Evolutionary conservation across 1,139 yeast genomes (phyloP), one percentile per base, ranked within the genome.

Genomic region (Arxiozyma bovina): DNA sequence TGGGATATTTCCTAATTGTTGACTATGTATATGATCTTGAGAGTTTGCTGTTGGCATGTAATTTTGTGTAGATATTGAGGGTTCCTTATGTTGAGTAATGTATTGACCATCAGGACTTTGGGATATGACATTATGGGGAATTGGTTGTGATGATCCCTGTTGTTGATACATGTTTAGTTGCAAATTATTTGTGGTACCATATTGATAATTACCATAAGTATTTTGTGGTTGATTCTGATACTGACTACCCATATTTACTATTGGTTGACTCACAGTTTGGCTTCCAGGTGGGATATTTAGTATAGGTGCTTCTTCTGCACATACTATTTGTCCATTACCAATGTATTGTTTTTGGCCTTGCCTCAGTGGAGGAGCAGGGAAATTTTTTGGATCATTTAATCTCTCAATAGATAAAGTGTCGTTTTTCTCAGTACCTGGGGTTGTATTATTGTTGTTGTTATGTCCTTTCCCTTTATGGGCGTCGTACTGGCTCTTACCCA

Each of bases 331-430:
- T 45, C 61, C 58, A 45, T 62, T 61, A 42, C 66, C 63, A 8
- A 61, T 62, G 49, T 69, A 64, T 52, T 67, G 72, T 46, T 54
- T 58, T 51, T 74, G 73, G 8, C 71, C 75, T 4, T 77, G 74
- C 67, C 73, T 72, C 60, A 71, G 58, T 0, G 85, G 86, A 1
- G 85, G 86, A 1, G 83, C 77, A 15, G 85, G 83, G 55, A 80
- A 74, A 15, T 69, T 55, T 4, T 64, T 60, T 9, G 81, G 77
- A 58, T 77, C 77, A 41, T 65, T 67, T 48, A 74, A 61, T 1
- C 73, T 59, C 1, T 64, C 55, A 49, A 72, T 48, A 18, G 76
- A 72, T 51, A 76, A 60, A 3, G 76, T 58, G 1, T 61, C 55
- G 40, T 59, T 54, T 7, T 50, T 49, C 4, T 45, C 45, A 2